These are phyloP conservation scores for Mrakia gelida DNA, from an alignment of 768 basidiomycete species.

Conservation along the genomic window DNA sequence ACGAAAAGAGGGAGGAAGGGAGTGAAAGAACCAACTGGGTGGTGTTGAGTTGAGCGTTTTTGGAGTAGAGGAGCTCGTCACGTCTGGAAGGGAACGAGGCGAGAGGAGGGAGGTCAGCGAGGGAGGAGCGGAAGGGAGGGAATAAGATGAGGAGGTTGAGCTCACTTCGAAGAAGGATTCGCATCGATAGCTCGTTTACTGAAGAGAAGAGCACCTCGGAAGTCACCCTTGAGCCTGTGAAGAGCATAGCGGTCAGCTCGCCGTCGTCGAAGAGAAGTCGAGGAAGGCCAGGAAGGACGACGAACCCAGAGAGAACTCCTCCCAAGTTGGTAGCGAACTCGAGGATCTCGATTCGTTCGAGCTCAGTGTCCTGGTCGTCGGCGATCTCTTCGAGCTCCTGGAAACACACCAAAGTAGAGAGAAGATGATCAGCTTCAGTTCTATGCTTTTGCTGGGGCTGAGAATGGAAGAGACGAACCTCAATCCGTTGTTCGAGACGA, in stretches of 20 bases:
- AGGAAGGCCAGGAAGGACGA: not conserved
- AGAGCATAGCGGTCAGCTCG: not conserved
- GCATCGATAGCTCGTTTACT: conserved; percentile 70
- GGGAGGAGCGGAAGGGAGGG: not conserved
- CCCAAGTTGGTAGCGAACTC: conserved; percentile 52
- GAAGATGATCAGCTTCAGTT: not conserved
- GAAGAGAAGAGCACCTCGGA: conserved; percentile 62
- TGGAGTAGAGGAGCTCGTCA: conserved; percentile 25
- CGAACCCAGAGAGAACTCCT: conserved; percentile 54
- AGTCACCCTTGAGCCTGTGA: conserved; percentile 58
- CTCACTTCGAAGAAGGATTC: conserved; percentile 20
- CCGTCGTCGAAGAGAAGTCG: too few relatives aligned
- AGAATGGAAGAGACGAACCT: conserved; percentile 49
- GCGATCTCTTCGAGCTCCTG: conserved; percentile 66
- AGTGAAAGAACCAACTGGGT: conserved; percentile 1
- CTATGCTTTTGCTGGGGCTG: not conserved
- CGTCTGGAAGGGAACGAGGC: not conserved
- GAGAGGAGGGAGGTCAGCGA: not conserved
- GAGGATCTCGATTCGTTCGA: conserved; percentile 54
- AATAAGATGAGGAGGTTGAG: not conserved
- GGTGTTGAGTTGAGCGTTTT: not conserved
- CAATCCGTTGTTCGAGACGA: conserved; percentile 58
- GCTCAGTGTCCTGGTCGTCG: conserved; percentile 61
- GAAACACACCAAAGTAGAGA: conserved; percentile 26
- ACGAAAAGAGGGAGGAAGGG: not conserved